Evolutionary conservation across 306 rosid genomes (phyloP), one percentile per base, ranked within the genome.

Genomic region (Inga leiocalycina): DNA sequence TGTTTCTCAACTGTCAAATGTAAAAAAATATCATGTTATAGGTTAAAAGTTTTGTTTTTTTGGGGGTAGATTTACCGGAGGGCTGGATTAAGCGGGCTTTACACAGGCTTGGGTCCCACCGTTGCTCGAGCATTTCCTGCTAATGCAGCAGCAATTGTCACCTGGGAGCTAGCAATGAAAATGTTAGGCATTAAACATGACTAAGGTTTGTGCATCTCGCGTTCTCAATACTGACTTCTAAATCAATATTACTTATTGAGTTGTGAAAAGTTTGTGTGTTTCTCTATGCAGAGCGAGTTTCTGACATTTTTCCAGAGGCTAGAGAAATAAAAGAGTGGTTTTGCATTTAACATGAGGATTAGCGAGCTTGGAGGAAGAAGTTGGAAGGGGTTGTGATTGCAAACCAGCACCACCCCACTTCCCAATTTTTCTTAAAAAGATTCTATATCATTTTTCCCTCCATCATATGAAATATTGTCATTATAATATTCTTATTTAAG

Each of bases 131-230:
- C 97, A 52, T 91, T 96, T 84, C 98, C 99, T 11, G 98, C 99
- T 75, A 96, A 94, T 79, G 98, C 98, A 49, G 94, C 95, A 5
- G 95, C 98, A 48, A 96, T 91, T 22, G 97, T 94, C 22, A 85
- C 93, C 75, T 95, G 98, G 98, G 99, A 95, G 93, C 89, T 93
- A 67, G 96, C 98, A 51, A 78, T 91, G 78, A 95, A 95, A 90
- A 76, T 93, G 49, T 81, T 95, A 59, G 93, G 97, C 81, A 57
- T 92, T 84, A 84, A 71, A 81, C 93, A 83, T 51, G 93, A 88
- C 27, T 92, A 43, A 88, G 80, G 83, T 66, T 20, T 14, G 75
- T 84, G 74, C 15, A 64, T 66, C 80, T 77, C 79, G 39, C 15
- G 37, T 80, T 16, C n/a, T 20, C 45, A n/a, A 56, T 14, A 56